phyloP scores from a whole-genome alignment of 2,329 filamentous ascomycete species.

The Nigrograna mackinnonii region DNA sequence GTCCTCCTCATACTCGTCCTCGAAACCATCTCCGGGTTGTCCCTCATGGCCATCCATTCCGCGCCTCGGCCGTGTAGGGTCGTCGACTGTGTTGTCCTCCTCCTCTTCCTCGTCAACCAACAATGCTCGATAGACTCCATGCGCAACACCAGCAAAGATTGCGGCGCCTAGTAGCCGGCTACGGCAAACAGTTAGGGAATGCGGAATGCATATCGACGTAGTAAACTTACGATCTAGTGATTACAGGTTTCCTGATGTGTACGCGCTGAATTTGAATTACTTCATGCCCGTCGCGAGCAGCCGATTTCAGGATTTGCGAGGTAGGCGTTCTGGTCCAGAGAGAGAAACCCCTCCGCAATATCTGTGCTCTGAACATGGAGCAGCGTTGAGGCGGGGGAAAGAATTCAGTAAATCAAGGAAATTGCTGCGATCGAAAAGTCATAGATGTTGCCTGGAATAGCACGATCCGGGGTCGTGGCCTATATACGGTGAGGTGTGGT shows the following conservation, averaged over 20 bases:
- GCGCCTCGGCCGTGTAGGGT: no score
- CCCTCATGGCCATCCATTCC: no score
- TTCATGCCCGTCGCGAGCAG: constrained; percentile 33
- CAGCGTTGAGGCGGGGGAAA: no score
- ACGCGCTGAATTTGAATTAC: constrained; percentile 42
- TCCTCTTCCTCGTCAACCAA: constrained; percentile 28
- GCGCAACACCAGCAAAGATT: constrained; percentile 18
- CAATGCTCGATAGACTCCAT: constrained; percentile 23
- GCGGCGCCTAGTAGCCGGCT: constrained; percentile 30
- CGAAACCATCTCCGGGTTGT: constrained; percentile 16
- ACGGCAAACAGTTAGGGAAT: constrained; percentile 9
- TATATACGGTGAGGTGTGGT: no score
- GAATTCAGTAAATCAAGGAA: no score
- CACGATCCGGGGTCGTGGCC: no score
- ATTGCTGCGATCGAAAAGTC: no score
- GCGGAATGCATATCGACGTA: neutral
- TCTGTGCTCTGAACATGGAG: constrained; percentile 43
- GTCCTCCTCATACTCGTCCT: constrained; percentile 34
- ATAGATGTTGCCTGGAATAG: no score
- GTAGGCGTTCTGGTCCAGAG: constrained; percentile 30
- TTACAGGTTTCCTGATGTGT: constrained; percentile 42
- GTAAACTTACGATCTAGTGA: constrained; percentile 35
- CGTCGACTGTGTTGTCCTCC: constrained; percentile 21
- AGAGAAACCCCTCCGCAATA: constrained; percentile 41
- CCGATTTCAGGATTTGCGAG: constrained; percentile 24